These are phyloP conservation scores for Myxozyma vanderwaltii DNA, from an alignment of 805 yeast genomes.

Conservation along the genomic window DNA sequence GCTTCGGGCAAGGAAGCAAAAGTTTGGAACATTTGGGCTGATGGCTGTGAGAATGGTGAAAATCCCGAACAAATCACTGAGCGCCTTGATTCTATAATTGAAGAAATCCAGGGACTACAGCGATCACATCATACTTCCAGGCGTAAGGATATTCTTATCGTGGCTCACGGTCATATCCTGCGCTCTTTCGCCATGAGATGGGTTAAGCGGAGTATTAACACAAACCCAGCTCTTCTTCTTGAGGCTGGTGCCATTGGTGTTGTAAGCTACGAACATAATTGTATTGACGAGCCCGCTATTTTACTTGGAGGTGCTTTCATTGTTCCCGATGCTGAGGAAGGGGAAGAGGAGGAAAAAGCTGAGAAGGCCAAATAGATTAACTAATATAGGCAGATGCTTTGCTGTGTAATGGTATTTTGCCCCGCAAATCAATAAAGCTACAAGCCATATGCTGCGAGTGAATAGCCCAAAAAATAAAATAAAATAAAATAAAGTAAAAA, in stretches of 20 bases:
- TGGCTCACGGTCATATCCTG: constrained; percentile 92
- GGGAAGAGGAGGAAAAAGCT: background rate
- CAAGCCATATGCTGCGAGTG: no score
- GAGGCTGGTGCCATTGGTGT: constrained; percentile 98
- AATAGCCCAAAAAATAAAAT: no score
- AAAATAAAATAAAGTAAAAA: no score
- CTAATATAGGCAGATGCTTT: background rate
- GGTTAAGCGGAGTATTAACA: constrained; percentile 61
- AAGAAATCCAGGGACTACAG: constrained; percentile 64
- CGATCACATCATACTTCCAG: constrained; percentile 49
- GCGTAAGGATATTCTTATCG: constrained; percentile 56
- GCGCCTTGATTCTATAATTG: constrained; percentile 72
- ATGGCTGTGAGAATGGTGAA: constrained; percentile 95
- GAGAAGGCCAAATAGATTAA: background rate
- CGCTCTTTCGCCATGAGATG: constrained; percentile 89
- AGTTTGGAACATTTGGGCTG: constrained; percentile 83
- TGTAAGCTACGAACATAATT: constrained; percentile 83
- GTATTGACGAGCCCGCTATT: constrained; percentile 83
- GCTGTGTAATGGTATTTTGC: background rate
- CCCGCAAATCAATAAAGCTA: no score
- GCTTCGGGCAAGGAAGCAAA: constrained; percentile 28
- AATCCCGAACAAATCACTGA: constrained; percentile 61
- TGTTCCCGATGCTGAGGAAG: constrained; percentile 46
- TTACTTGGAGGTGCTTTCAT: constrained; percentile 80
- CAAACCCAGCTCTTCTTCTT: constrained; percentile 77